Conservation (phyloP, 768 basidiomycete species). For the Roridomyces roridus region DNA sequence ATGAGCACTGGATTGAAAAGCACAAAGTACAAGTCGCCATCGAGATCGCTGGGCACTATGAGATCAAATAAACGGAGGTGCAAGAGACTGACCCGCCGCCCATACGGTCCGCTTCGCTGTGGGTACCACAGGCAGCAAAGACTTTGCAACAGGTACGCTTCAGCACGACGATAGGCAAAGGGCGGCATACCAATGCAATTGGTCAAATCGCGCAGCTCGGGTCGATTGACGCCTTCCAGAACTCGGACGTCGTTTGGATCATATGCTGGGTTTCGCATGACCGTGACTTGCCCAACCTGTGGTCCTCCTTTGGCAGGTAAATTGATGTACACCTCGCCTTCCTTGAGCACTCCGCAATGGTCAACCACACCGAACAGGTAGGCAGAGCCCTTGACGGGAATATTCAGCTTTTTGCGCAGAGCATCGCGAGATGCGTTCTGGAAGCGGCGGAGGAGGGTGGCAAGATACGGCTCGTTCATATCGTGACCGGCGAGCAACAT, state of each 20-base stretch:
- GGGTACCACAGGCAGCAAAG: slow-evolving; percentile 23
- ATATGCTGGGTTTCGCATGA: slow-evolving; percentile 27
- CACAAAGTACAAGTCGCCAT: slow-evolving; percentile 30
- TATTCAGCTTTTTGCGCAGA: slow-evolving; percentile 26
- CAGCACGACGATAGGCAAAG: neutral
- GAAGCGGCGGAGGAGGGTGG: slow-evolving; percentile 17
- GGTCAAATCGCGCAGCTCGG: slow-evolving; percentile 16
- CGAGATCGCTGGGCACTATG: slow-evolving; percentile 23
- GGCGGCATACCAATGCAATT: slow-evolving; percentile 26
- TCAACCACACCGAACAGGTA: slow-evolving; percentile 28
- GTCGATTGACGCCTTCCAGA: slow-evolving; percentile 25
- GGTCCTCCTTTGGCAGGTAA: slow-evolving; percentile 21
- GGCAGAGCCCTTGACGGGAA: slow-evolving; percentile 25
- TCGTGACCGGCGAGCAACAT: slow-evolving; percentile 29
- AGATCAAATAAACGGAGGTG: neutral
- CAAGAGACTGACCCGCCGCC: slow-evolving; percentile 26
- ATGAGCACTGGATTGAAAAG: slow-evolving; percentile 24
- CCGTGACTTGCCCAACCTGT: slow-evolving; percentile 20
- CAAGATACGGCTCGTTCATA: slow-evolving; percentile 28
- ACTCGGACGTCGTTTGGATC: slow-evolving; percentile 27
- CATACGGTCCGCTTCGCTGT: slow-evolving; percentile 30
- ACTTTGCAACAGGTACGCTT: slow-evolving; percentile 15
- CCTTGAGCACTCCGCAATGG: slow-evolving; percentile 24
- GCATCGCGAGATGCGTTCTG: slow-evolving; percentile 15
- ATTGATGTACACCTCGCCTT: slow-evolving; percentile 31